These are phyloP conservation scores for Diaporthe destruens DNA, from an alignment of 2,329 filamentous ascomycete genomes.

Conservation along the genomic window DNA sequence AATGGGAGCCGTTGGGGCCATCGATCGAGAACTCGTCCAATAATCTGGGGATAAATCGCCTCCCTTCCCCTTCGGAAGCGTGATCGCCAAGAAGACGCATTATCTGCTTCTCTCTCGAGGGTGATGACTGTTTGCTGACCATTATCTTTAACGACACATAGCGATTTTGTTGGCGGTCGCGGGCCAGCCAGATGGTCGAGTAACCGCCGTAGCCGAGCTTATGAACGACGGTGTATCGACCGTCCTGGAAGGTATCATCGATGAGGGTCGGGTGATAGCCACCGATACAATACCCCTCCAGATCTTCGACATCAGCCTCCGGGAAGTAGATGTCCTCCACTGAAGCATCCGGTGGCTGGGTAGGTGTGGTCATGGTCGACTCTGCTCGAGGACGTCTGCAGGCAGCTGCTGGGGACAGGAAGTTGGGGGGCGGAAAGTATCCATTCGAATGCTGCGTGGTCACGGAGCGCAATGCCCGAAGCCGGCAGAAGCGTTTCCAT, in stretches of 20 bases:
- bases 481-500: not conserved
- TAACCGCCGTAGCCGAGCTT: slow-evolving; percentile 58
- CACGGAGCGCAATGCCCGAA: not conserved
- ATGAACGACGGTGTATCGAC: slow-evolving; percentile 48
- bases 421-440: not conserved
- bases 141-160: slow-evolving; percentile 26
- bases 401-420: not conserved
- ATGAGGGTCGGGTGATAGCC: slow-evolving; percentile 57
- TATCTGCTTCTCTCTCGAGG: not conserved
- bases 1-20: slow-evolving; percentile 39
- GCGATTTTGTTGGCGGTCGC: not conserved
- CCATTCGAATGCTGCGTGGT: not conserved
- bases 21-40: slow-evolving; percentile 43
- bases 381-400: not conserved
- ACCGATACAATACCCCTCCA: slow-evolving; percentile 49
- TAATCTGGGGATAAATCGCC: not conserved
- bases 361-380: not conserved
- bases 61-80: not conserved
- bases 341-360: not conserved
- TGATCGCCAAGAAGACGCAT: not conserved
- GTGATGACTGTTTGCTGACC: not conserved
- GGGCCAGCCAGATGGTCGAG: slow-evolving; percentile 57
- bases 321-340: not conserved
- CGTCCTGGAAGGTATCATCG: slow-evolving; percentile 52
- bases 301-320: not conserved